phyloP scores from a whole-genome alignment of 441 rosid species.

The Brassica balearica region DNA sequence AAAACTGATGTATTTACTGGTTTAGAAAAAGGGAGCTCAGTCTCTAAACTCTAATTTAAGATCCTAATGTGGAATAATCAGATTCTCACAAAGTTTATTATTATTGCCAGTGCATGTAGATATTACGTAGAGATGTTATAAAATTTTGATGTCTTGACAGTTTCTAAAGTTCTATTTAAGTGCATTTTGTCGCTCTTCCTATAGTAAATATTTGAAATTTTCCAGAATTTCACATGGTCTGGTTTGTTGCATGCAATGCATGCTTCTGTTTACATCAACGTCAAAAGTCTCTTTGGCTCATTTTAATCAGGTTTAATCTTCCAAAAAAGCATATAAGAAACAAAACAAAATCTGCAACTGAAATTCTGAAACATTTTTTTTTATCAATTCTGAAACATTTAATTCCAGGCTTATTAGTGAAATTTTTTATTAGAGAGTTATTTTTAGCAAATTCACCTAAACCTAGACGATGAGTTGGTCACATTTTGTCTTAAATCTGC shows the following conservation, averaged over 20 bases:
- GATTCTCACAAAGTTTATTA: not conserved
- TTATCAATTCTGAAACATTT: not conserved
- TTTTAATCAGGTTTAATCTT: not conserved
- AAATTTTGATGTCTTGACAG: not conserved
- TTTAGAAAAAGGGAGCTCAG: not conserved
- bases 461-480: not conserved
- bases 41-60: not conserved
- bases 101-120: not conserved
- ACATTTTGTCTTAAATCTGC: not conserved
- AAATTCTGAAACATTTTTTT: not conserved
- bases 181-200: too few relatives aligned
- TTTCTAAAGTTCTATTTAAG: not conserved
- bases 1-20: constrained; percentile 13
- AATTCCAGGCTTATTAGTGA: not conserved
- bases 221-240: not conserved
- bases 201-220: too few relatives aligned
- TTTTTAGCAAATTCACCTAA: not conserved
- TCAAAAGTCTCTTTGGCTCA: not conserved
- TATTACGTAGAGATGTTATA: not conserved
- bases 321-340: not conserved
- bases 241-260: not conserved
- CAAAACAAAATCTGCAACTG: not conserved
- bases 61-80: not conserved
- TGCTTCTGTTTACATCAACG: not conserved
- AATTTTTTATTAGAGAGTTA: too few relatives aligned